A percentile compares a stretch with the other conserved stretches of the same genome.
Conservation (phyloP, 176 grass and related monocot species). For the Tuctoria greenei region DNA sequence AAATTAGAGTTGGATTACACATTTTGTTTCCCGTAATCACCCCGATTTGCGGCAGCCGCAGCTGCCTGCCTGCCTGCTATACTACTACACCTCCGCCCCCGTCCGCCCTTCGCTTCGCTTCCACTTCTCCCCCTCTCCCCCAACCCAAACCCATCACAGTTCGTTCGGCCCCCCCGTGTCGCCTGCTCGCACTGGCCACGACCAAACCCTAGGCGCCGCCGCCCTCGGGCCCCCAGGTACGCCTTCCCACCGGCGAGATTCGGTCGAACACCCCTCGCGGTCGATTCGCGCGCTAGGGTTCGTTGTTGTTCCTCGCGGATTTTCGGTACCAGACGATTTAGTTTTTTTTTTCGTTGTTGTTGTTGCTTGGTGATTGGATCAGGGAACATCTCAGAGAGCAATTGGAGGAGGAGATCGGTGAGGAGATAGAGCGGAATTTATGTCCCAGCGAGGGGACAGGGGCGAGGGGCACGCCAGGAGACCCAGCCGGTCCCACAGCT, state of each 20-base stretch:
- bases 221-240: conserved; percentile 51
- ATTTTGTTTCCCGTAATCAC: conserved; percentile 8
- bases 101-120: conserved; percentile 25
- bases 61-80: background rate
- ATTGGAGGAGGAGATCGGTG: conserved; percentile 53
- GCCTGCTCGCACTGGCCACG: conserved; percentile 48
- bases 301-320: conserved; percentile 4
- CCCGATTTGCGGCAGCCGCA: conserved; percentile 16
- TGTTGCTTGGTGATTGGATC: conserved; percentile 30
- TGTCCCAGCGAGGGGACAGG: conserved; percentile 83
- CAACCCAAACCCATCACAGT: conserved; percentile 44
- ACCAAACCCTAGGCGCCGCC: conserved; percentile 61
- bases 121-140: conserved; percentile 30
- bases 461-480: conserved; percentile 76
- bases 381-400: conserved; percentile 23
- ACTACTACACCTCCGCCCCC: background rate
- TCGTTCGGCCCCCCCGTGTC: conserved; percentile 24
- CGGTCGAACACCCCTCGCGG: background rate
- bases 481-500: conserved; percentile 72
- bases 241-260: background rate
- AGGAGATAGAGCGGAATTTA: conserved; percentile 49
- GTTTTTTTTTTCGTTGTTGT: background rate
- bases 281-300: conserved; percentile 23
- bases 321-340: background rate
- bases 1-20: background rate